A percentile compares a stretch with the other conserved stretches of the same genome.
Conservation (phyloP, 2,329 filamentous ascomycete species). For the Ramularia endophylla region DNA sequence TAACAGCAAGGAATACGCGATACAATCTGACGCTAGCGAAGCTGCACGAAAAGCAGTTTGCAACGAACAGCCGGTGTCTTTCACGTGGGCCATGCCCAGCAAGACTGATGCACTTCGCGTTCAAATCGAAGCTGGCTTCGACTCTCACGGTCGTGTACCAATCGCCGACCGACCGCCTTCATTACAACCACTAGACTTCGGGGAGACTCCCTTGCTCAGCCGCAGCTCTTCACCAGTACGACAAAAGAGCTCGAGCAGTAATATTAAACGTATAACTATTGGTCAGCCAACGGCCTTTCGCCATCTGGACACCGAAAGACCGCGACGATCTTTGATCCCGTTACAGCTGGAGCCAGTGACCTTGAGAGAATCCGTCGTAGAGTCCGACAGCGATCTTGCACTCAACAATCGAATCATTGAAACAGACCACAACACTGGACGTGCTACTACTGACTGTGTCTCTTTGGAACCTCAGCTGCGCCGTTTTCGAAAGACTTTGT, state of each 20-base stretch:
- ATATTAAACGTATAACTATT: constrained; percentile 20
- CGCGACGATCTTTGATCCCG: constrained; percentile 25
- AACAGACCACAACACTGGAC: too few species aligned
- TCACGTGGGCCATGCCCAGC: too few species aligned
- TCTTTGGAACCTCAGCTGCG: not conserved
- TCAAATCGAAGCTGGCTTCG: constrained; percentile 10
- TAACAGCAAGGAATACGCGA: not conserved
- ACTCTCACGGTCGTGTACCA: constrained; percentile 16
- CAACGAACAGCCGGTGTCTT: constrained; percentile 20
- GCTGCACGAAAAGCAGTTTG: constrained; percentile 13
- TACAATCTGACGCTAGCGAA: constrained; percentile 4
- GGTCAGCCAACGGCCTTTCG: constrained; percentile 22
- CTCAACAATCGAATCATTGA: too few species aligned
- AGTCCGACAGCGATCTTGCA: not conserved
- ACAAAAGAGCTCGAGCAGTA: constrained; percentile 15
- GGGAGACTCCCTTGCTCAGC: constrained; percentile 16
- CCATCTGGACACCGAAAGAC: constrained; percentile 25
- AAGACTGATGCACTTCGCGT: not conserved
- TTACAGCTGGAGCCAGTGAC: constrained; percentile 24
- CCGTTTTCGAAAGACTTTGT: not conserved
- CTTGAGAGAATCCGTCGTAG: constrained; percentile 11
- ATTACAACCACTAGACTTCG: constrained; percentile 19
- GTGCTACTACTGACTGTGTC: too few species aligned
- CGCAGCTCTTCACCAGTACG: constrained; percentile 12
- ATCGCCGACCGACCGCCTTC: constrained; percentile 20